A percentile compares a stretch with the other conserved stretches of the same genome.
Conservation (phyloP, 176 grass and related monocot genomes). For the Thinopyrum elongatum region DNA sequence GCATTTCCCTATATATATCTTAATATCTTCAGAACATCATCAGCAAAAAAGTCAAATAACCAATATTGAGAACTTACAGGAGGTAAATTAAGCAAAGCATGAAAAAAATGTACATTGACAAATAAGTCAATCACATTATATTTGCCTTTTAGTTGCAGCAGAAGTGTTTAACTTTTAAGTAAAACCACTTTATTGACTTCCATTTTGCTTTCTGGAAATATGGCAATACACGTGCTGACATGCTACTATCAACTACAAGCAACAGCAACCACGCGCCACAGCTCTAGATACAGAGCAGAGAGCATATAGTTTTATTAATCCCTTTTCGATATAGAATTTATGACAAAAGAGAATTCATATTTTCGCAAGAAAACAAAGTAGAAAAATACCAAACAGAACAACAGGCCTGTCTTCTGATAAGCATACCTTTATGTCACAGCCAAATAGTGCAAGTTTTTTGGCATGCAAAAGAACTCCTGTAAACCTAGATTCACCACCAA, state of each 20-base stretch:
- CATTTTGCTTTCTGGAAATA: background rate
- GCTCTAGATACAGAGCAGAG: background rate
- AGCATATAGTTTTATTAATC: background rate
- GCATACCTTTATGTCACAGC: background rate
- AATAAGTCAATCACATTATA: background rate
- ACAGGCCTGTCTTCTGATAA: background rate
- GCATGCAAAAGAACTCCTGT: slow-evolving; percentile 14
- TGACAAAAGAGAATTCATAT: background rate
- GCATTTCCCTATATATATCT: background rate
- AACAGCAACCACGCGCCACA: background rate
- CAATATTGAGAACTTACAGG: background rate
- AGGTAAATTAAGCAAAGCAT: slow-evolving; percentile 12
- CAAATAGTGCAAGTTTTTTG: background rate
- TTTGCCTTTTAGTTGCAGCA: background rate
- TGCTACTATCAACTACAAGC: background rate
- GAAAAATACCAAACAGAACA: background rate
- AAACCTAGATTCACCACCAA: slow-evolving; percentile 13
- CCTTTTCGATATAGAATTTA: background rate
- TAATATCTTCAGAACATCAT: background rate
- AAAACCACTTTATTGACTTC: background rate
- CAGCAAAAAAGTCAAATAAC: background rate
- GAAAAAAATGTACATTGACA: background rate
- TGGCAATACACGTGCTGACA: background rate
- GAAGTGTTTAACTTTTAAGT: background rate
- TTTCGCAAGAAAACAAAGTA: background rate